phyloP scores from a whole-genome alignment of 495 filamentous ascomycete genomes.

The Beverwykella pulmonaria region DNA sequence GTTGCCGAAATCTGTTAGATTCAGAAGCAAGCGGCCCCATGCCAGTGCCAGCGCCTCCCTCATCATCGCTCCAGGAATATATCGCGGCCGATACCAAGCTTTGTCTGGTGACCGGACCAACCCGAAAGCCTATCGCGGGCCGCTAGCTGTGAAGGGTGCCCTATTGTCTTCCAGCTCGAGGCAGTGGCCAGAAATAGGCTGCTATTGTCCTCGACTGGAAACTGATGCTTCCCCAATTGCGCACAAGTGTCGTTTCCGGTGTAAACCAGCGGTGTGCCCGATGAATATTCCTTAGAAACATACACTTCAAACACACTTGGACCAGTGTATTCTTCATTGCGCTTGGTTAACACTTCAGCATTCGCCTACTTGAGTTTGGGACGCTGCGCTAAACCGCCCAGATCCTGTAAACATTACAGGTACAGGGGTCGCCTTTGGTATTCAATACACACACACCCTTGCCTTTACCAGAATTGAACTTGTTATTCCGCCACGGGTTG shows the following conservation, averaged over 20 bases:
- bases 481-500: neutral
- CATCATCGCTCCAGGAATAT: conserved; percentile 15
- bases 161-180: neutral
- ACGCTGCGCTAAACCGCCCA: conserved; percentile 6
- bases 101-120: neutral
- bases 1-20: conserved; percentile 12
- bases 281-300: neutral
- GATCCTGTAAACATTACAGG: neutral
- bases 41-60: conserved; percentile 9
- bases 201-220: neutral
- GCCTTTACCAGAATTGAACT: neutral
- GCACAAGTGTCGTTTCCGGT: neutral
- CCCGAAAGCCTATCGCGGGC: neutral
- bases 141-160: neutral
- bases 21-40: neutral
- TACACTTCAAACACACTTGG: neutral
- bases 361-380: conserved; percentile 11
- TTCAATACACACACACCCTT: neutral
- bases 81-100: conserved; percentile 6
- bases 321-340: neutral
- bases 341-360: neutral
- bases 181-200: neutral
- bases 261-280: conserved; percentile 3
- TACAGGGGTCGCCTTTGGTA: neutral
- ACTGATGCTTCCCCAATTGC: neutral